Base-by-base conservation (phyloP, 2,329 filamentous ascomycete genomes). In the Cyanodermella asteris region DNA sequence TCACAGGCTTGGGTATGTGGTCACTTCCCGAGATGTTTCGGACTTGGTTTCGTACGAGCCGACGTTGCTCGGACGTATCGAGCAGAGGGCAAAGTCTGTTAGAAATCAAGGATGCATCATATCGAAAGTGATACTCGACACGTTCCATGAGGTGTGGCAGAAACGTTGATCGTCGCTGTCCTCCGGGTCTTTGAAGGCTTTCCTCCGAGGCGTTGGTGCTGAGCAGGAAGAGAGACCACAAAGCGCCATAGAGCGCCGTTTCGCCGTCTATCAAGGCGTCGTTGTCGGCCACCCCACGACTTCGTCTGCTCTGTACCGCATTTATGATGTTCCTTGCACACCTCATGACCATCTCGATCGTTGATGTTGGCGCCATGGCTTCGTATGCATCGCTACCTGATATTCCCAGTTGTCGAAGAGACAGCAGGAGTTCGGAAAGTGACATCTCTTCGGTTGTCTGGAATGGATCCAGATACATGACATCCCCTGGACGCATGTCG, bases 381-480 rank as follows among this genome's bases (percentile, higher is more conserved):
- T n/a, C n/a, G n/a, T n/a, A n/a, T n/a, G n/a, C n/a, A n/a, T n/a
- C n/a, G n/a, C n/a, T n/a, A n/a, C n/a, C n/a, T n/a, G n/a, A n/a
- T 54, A 35, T 73, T 72, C 42, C 31, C 48, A 42, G 29, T 47
- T 41, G 39, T 53, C 3, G 49, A 42, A 8, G 32, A 17, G 39
- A 44, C 50, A 56, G 28, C 48, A 53, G 28, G n/a, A n/a, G n/a
- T n/a, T n/a, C n/a, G n/a, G n/a, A n/a, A n/a, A n/a, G n/a, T n/a
- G n/a, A n/a, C n/a, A n/a, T n/a, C n/a, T n/a, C n/a, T n/a, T n/a
- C n/a, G 54, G 22, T 23, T 53, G 46, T 5, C 20, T 15, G 6
- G 18, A n/a, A 24, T 0, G 82, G 81, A 39, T 91, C 78, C 34
- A 93, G 57, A 42, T 78, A 90, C 64, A 91, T 84, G n/a, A n/a